Percentiles rank a stretch among this genome's conserved stretches.
Evolutionary conservation across 805 yeast species (phyloP).

Genomic region (Saitoella complicata): DNA sequence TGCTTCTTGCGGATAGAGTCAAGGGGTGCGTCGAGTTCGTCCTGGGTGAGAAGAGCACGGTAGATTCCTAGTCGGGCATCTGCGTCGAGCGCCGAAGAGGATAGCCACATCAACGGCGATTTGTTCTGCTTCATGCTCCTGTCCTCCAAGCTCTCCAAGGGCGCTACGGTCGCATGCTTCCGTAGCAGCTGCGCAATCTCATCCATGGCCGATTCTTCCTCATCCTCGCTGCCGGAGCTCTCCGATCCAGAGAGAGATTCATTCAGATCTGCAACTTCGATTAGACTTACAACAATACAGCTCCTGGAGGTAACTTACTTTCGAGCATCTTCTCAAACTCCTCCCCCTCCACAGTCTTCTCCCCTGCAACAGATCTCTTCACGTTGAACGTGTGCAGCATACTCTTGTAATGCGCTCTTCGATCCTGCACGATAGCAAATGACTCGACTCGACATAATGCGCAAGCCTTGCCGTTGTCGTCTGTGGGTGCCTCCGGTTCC

Average conservation of each 20-base stretch:
- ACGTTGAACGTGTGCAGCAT: constrained; percentile 45
- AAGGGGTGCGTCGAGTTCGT: constrained; percentile 23
- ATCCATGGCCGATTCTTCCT: constrained; percentile 8
- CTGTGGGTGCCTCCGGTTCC: neutral
- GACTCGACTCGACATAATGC: neutral
- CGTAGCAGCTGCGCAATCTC: no score
- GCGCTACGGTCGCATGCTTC: no score
- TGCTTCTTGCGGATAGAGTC: constrained; percentile 25
- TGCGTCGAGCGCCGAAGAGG: constrained; percentile 4
- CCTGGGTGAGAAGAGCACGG: constrained; percentile 12
- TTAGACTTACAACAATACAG: neutral
- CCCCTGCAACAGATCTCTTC: constrained; percentile 33
- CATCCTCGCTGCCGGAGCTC: constrained; percentile 26
- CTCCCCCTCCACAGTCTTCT: constrained; percentile 33
- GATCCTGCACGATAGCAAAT: constrained; percentile 3
- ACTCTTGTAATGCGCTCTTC: constrained; percentile 34
- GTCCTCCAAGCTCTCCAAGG: constrained; percentile 14
- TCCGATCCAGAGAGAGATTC: constrained; percentile 42
- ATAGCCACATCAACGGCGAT: constrained; percentile 8
- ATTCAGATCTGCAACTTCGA: constrained; percentile 13
- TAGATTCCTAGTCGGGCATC: constrained; percentile 11
- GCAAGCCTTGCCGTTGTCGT: constrained; percentile 4
- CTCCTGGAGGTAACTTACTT: constrained; percentile 27
- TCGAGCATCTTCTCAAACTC: constrained; percentile 43
- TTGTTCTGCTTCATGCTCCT: constrained; percentile 10